Conservation (phyloP, 768 basidiomycete genomes). For the Rhodotorula diobovata region DNA sequence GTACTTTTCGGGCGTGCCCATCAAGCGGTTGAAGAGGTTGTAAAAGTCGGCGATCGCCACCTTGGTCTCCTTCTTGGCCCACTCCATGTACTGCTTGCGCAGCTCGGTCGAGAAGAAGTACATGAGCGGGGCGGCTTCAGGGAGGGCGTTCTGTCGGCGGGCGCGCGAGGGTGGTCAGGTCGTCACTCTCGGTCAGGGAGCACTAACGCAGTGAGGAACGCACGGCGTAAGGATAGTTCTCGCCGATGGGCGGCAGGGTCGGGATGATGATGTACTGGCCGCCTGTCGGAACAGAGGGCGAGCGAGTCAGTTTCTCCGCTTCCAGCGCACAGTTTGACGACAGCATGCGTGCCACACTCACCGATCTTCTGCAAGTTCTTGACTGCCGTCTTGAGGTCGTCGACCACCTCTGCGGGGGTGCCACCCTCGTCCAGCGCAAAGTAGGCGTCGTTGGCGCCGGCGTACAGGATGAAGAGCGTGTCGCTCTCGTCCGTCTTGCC, state of each 20-base stretch:
- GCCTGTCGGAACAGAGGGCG: not conserved
- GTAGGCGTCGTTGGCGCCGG: conserved; percentile 14
- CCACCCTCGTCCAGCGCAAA: conserved; percentile 3
- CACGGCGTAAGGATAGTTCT: conserved; percentile 19
- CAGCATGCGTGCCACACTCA: not conserved
- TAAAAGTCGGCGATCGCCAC: conserved; percentile 9
- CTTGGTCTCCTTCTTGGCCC: not conserved
- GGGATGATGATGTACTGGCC: conserved; percentile 14
- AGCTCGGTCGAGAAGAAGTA: not conserved
- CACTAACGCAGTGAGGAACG: not conserved
- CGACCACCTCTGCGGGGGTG: not conserved
- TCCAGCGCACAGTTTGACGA: too few relatives aligned
- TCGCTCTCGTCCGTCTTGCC: not conserved
- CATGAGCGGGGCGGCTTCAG: not conserved
- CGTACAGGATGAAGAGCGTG: conserved; percentile 14
- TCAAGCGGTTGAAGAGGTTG: conserved; percentile 1
- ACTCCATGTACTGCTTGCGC: not conserved
- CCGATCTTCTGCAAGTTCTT: not conserved
- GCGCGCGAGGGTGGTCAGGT: too few relatives aligned
- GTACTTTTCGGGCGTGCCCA: not conserved
- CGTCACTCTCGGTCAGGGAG: not conserved
- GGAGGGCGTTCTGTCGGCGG: not conserved
- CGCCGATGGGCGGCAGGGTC: not conserved
- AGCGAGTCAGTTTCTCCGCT: not conserved
- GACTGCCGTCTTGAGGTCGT: not conserved